phyloP scores from a whole-genome alignment of 768 basidiomycete genomes.

The Lactarius tabidus region DNA sequence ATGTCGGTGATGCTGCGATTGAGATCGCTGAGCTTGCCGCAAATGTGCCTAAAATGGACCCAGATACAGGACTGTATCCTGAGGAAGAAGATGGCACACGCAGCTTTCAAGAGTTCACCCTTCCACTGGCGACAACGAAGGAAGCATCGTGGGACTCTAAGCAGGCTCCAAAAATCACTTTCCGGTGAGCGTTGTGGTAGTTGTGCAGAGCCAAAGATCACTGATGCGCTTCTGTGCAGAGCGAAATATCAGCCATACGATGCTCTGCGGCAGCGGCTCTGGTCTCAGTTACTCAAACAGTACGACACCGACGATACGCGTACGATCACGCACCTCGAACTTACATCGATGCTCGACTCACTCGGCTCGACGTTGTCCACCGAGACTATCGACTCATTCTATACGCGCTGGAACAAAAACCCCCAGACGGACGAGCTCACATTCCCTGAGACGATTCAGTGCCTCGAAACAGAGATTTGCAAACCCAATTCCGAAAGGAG shows the following conservation, averaged over 20 bases:
- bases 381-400: slow-evolving; percentile 80
- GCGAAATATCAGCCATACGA: slow-evolving; percentile 97
- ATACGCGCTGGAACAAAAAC: slow-evolving; percentile 61
- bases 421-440: slow-evolving; percentile 68
- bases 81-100: slow-evolving; percentile 49
- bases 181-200: slow-evolving; percentile 48
- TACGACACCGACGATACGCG: slow-evolving; percentile 86
- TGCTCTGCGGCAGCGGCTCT: slow-evolving; percentile 84
- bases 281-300: slow-evolving; percentile 82
- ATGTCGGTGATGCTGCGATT: slow-evolving; percentile 75
- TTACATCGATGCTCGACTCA: slow-evolving; percentile 94
- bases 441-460: slow-evolving; percentile 73
- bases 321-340: slow-evolving; percentile 73
- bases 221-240: slow-evolving; percentile 36
- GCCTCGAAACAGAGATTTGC: slow-evolving; percentile 80
- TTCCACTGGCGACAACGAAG: slow-evolving; percentile 59
- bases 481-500: slow-evolving; percentile 70
- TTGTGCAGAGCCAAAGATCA: not conserved
- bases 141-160: slow-evolving; percentile 69
- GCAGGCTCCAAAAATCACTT: slow-evolving; percentile 61
- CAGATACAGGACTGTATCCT: slow-evolving; percentile 49
- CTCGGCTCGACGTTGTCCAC: slow-evolving; percentile 87
- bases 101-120: slow-evolving; percentile 69
- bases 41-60: slow-evolving; percentile 47
- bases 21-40: slow-evolving; percentile 61